Conservation (phyloP, 495 filamentous ascomycete species). For the Aspergillus biplanus region DNA sequence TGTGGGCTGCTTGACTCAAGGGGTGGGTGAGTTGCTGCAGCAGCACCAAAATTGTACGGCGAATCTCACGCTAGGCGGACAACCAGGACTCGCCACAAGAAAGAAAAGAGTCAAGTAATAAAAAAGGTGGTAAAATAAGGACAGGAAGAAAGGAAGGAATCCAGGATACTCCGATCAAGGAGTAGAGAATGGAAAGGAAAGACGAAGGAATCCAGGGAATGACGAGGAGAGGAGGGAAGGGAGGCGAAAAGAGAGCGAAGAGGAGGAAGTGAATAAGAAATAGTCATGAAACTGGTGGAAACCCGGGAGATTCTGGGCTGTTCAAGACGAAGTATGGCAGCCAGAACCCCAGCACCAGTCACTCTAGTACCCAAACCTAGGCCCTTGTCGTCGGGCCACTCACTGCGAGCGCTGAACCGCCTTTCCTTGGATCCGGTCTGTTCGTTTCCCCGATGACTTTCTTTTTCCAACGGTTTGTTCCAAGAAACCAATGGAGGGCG, state of each 20-base stretch:
- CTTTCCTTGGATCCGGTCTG: constrained; percentile 9
- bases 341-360: not conserved
- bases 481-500: not conserved
- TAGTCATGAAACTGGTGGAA: constrained; percentile 7
- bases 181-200: constrained; percentile 38
- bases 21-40: constrained; percentile 26
- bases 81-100: constrained; percentile 42
- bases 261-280: constrained; percentile 17
- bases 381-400: not conserved
- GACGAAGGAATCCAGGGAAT: constrained; percentile 32
- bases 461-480: constrained; percentile 6
- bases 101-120: constrained; percentile 23
- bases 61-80: constrained; percentile 35
- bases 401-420: constrained; percentile 9
- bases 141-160: constrained; percentile 39
- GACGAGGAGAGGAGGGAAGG: constrained; percentile 32
- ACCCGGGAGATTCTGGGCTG: constrained; percentile 4
- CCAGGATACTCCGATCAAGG: constrained; percentile 49
- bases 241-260: constrained; percentile 23
- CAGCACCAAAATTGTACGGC: constrained; percentile 25
- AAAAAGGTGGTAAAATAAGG: constrained; percentile 40
- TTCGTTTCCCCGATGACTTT: constrained; percentile 3
- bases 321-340: not conserved
- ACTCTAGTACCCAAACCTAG: constrained; percentile 5
- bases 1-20: constrained; percentile 30